phyloP scores from a whole-genome alignment of 2,329 filamentous ascomycete species.

The Tricladium varicosporioides region DNA sequence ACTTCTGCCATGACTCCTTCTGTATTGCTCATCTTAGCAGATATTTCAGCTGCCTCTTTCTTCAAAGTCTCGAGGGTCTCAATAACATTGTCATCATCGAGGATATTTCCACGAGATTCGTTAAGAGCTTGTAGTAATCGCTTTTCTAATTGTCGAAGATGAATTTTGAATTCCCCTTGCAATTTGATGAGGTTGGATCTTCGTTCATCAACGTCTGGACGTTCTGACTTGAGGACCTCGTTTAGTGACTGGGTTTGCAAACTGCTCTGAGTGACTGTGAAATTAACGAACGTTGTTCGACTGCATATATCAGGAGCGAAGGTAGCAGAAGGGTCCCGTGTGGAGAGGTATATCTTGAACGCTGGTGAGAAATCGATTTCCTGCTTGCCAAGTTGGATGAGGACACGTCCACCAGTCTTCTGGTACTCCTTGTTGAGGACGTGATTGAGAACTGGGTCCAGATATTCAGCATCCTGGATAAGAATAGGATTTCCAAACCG shows the following conservation, averaged over 20 bases:
- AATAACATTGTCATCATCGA: constrained; percentile 97
- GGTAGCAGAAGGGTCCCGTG: constrained; percentile 89
- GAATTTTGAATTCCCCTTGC: constrained; percentile 98
- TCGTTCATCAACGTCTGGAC: constrained; percentile 94
- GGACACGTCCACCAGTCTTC: constrained; percentile 93
- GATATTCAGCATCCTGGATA: constrained; percentile 95
- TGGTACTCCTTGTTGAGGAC: constrained; percentile 99
- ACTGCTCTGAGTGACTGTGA: constrained; percentile 98
- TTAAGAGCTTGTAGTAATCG: constrained; percentile 91
- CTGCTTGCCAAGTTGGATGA: constrained; percentile 97
- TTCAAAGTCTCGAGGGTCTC: constrained; percentile 97
- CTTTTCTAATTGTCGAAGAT: constrained; percentile 93
- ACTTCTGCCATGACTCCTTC: constrained; percentile 98
- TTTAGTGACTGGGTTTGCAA: constrained; percentile 97
- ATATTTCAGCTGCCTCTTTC: constrained; percentile 95
- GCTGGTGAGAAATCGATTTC: constrained; percentile 98
- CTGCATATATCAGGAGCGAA: constrained; percentile 98
- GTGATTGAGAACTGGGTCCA: constrained; percentile 96
- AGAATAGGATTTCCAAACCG: constrained; percentile 98
- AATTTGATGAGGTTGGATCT: constrained; percentile 97
- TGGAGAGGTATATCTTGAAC: constrained; percentile 94
- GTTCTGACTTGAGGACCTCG: constrained; percentile 94
- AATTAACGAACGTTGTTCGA: constrained; percentile 98
- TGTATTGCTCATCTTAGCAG: constrained; percentile 91
- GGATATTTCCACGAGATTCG: constrained; percentile 94